Percentiles rank a stretch among this genome's conserved stretches.
Evolutionary conservation across 2,329 filamentous ascomycete genomes (phyloP).

Genomic region (Aaosphaeria arxii): DNA sequence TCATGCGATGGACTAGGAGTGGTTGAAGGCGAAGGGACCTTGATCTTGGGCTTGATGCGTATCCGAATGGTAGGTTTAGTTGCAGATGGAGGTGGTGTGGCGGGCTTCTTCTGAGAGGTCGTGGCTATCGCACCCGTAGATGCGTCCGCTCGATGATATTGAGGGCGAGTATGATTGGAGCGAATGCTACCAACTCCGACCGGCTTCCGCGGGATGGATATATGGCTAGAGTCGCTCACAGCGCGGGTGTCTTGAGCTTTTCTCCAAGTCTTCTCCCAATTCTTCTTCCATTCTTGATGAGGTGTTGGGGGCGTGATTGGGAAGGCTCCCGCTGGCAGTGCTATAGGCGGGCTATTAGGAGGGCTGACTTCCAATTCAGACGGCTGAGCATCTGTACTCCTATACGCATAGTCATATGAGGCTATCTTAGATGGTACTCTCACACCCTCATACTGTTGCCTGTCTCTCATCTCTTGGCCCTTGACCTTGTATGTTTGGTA

Average conservation of each 20-base stretch:
- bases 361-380: constrained; percentile 5
- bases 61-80: constrained; percentile 16
- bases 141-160: constrained; percentile 9
- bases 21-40: constrained; percentile 7
- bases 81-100: constrained; percentile 1
- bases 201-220: constrained; percentile 13
- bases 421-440: constrained; percentile 20
- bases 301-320: constrained; percentile 20
- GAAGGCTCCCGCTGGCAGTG: constrained; percentile 21
- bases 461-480: constrained; percentile 18
- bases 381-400: neutral
- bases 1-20: neutral
- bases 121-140: constrained; percentile 6
- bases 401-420: constrained; percentile 25
- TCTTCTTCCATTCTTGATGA: constrained; percentile 13
- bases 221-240: constrained; percentile 7
- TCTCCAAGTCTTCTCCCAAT: neutral
- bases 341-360: constrained; percentile 6
- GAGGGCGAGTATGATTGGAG: constrained; percentile 1
- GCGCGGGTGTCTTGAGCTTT: constrained; percentile 2
- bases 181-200: constrained; percentile 4
- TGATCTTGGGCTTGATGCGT: constrained; percentile 15
- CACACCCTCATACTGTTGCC: constrained; percentile 20
- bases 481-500: constrained; percentile 27
- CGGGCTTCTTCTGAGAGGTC: neutral